Evolutionary conservation across 2,329 filamentous ascomycete genomes (phyloP), one percentile per base, ranked within the genome.

Genomic region (Aspergillus sp.): DNA sequence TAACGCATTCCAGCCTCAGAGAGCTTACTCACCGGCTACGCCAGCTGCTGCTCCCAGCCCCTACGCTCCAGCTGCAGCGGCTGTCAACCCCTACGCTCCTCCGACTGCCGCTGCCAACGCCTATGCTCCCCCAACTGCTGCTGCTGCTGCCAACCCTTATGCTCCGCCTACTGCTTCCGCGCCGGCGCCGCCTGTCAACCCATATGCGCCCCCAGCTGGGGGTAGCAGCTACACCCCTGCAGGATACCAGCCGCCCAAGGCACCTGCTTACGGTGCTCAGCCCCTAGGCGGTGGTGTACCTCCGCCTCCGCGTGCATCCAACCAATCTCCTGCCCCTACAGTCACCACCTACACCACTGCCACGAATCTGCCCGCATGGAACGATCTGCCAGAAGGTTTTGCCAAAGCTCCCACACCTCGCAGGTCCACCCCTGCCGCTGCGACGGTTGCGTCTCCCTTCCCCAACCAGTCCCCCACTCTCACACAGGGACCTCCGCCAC

Each of bases 321-420:
- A 86, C 38, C 84, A 88, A n/a, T 89, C 90, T 15, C 83, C 85
- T 23, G 76, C 80, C 15, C 36, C 36, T 15, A 82, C 86, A 42
- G 88, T 92, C 21, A 86, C 91, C 17, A 86, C 90, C 8, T 78
- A 78, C 59, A 76, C 76, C 32, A 87, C 86, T 70, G 81, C 86
- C 59, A 88, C 88, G 71, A 89, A 90, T 64, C 88, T 88, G 64
- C 86, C 88, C 27, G 90, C 90, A 68, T 99, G 95, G 95, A 99
- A 99, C 68, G 95, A 99, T 75, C 89, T 96, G 54, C 95, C 95
- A 1, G 85, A 96, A 70, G 90, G 79, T 58, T 87, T 98, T 49
- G 83, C 86, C 49, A 91, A 94, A 80, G 80, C 84, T 57, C 83
- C 89, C n/a, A 84, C 86, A 13, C 84, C 88, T 21, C 87, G 93